Evolutionary conservation across 208 protist species (phyloP).

Genomic region (Acanthamoeba sp.): DNA sequence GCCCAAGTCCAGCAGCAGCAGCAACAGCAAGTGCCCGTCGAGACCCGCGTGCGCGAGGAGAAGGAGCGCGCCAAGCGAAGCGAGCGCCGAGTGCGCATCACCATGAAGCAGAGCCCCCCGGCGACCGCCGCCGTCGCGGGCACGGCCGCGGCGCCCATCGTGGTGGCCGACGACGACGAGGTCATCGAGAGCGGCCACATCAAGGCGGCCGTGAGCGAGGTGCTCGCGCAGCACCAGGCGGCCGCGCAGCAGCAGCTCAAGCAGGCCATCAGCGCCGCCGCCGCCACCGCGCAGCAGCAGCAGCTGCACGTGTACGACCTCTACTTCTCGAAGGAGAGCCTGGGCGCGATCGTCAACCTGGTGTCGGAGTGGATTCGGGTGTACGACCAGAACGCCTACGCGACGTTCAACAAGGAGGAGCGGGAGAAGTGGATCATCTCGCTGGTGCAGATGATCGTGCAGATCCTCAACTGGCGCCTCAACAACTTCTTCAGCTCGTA

Average conservation of each 20-base stretch:
- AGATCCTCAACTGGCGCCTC: slow-evolving; percentile 66
- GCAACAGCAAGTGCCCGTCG: not conserved
- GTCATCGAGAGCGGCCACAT: slow-evolving; percentile 29
- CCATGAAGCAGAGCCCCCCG: not conserved
- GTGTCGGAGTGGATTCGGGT: slow-evolving; percentile 48
- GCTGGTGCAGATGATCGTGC: slow-evolving; percentile 64
- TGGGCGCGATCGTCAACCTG: slow-evolving; percentile 40
- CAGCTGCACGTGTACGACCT: slow-evolving; percentile 49
- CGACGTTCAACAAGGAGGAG: slow-evolving; percentile 43
- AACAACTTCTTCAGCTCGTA: slow-evolving; percentile 72
- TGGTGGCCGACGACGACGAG: slow-evolving; percentile 51
- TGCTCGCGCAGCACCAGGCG: not conserved
- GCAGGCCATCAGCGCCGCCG: not conserved
- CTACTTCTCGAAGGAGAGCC: slow-evolving; percentile 56
- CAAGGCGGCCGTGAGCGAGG: slow-evolving; percentile 13
- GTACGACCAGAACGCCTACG: slow-evolving; percentile 42
- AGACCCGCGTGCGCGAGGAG: not conserved
- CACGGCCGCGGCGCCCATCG: slow-evolving; percentile 33
- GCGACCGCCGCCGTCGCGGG: not conserved
- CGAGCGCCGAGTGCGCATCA: slow-evolving; percentile 40
- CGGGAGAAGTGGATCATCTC: slow-evolving; percentile 67
- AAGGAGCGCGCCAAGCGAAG: slow-evolving; percentile 67
- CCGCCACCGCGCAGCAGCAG: not conserved
- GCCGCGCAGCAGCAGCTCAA: slow-evolving; percentile 34
- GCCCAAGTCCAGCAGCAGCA: not conserved